Evolutionary conservation across 2,329 filamentous ascomycete species (phyloP).

Genomic region (Fusarium clavum): DNA sequence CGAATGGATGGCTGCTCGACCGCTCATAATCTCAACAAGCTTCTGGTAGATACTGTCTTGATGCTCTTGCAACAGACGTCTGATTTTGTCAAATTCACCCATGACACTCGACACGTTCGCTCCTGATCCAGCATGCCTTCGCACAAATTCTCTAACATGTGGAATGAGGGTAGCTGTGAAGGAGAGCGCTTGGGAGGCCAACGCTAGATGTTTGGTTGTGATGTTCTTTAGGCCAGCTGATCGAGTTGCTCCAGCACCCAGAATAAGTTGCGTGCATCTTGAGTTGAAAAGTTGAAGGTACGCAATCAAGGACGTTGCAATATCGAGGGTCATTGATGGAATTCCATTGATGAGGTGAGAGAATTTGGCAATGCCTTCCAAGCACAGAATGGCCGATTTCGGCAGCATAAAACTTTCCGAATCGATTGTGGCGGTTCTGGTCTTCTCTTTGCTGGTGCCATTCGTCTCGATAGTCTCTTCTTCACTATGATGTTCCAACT

Average conservation of each 20-base stretch:
- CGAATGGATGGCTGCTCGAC: slow-evolving; percentile 78
- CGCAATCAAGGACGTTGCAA: slow-evolving; percentile 81
- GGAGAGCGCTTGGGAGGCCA: slow-evolving; percentile 88
- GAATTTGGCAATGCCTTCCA: slow-evolving; percentile 85
- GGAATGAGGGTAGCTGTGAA: slow-evolving; percentile 90
- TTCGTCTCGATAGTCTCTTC: slow-evolving; percentile 58
- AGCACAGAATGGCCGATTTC: slow-evolving; percentile 81
- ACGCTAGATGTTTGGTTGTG: slow-evolving; percentile 91
- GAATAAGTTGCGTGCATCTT: slow-evolving; percentile 93
- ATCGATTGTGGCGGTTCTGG: slow-evolving; percentile 81
- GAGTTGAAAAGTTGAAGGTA: slow-evolving; percentile 96
- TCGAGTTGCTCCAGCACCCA: slow-evolving; percentile 90
- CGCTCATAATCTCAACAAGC: slow-evolving; percentile 90
- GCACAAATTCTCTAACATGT: slow-evolving; percentile 90
- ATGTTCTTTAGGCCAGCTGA: slow-evolving; percentile 95
- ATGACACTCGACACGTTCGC: slow-evolving; percentile 70
- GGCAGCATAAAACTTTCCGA: slow-evolving; percentile 88
- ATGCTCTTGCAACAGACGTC: slow-evolving; percentile 86
- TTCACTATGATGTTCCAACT: slow-evolving; percentile 52
- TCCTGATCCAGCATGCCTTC: slow-evolving; percentile 73
- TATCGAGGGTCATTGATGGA: slow-evolving; percentile 87
- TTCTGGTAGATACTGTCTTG: slow-evolving; percentile 93
- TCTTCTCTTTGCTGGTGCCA: slow-evolving; percentile 69
- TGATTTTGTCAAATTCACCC: slow-evolving; percentile 89
- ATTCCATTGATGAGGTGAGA: slow-evolving; percentile 85